These are phyloP conservation scores for Aspergillus sp. DNA, from an alignment of 2,329 filamentous ascomycete species.

Conservation along the genomic window DNA sequence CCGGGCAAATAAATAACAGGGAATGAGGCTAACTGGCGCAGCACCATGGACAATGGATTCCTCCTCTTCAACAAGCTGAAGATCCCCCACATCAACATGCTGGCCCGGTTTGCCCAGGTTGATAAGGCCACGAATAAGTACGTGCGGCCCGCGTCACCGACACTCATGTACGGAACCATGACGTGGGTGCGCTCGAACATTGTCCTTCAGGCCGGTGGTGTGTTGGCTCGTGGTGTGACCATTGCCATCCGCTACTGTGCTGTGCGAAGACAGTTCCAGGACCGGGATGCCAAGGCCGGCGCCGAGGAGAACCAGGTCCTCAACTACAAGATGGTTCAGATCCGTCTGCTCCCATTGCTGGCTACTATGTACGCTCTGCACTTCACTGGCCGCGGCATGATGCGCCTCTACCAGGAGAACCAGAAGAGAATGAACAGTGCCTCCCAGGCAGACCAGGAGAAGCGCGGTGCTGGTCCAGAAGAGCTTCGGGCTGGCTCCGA, in stretches of 20 bases:
- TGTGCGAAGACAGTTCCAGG: conserved; percentile 75
- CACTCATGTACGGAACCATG: conserved; percentile 71
- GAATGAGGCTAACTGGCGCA: conserved; percentile 20
- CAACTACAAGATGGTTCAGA: conserved; percentile 80
- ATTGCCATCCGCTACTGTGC: conserved; percentile 74
- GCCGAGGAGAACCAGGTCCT: conserved; percentile 71
- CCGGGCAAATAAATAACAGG: neutral
- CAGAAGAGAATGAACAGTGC: conserved; percentile 64
- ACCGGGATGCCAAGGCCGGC: conserved; percentile 63
- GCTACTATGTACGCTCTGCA: conserved; percentile 76
- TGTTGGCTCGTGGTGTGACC: conserved; percentile 72
- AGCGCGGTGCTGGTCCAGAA: conserved; percentile 64
- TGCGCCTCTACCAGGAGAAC: conserved; percentile 70
- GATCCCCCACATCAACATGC: conserved; percentile 71
- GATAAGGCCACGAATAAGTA: conserved; percentile 70
- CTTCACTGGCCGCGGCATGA: conserved; percentile 76
- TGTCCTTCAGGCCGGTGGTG: conserved; percentile 69
- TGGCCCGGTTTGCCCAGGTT: conserved; percentile 68
- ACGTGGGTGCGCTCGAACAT: conserved; percentile 74
- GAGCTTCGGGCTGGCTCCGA: conserved; percentile 66
- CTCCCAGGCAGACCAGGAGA: conserved; percentile 44
- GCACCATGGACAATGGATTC: conserved; percentile 80
- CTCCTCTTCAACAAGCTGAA: conserved; percentile 75
- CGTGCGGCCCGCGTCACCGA: conserved; percentile 63
- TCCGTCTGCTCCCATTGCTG: conserved; percentile 69